Evolutionary conservation across 192 early-diverging fungal species (phyloP), one percentile per base, ranked within the genome.

Genomic region (Gryganskiella cystojenkinii): DNA sequence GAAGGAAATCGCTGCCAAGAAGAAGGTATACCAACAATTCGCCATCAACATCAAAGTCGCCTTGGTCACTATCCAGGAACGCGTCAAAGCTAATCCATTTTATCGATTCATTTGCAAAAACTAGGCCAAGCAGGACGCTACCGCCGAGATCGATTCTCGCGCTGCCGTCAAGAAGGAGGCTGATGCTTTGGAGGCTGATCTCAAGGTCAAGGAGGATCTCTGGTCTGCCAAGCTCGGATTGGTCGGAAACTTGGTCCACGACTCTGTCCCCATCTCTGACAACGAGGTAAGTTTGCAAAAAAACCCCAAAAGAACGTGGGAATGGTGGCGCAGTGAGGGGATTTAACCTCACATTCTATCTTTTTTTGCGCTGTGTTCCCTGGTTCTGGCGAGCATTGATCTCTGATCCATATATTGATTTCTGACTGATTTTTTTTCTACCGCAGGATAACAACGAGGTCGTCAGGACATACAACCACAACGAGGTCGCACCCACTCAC

Each of bases 181-280:
- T 81, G 88, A 72, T 44, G 81, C 81, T 22, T 69, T 92, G 43
- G 81, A 86, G n/a, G 85, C 86, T 52, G 83, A 86, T 55, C 91
- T 92, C 72, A 95, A 99, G 85, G 87, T 78, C 28, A 91, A 90
- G 73, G 93, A 96, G 67, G 82, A 72, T 42, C 56, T 63, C 1
- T 88, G 94, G 72, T 85, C 85, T 57, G 62, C 60, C n/a, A 92
- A 90, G 83, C 81, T 94, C 30, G 67, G 56, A 17, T 70, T 82
- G 25, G 84, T 99, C 55, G 98, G 98, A 64, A 99, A 99, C 90
- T 80, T 98, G 65, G 97, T 99, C 4, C 97, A 98, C 76, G 86
- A 93, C 62, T 92, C 91, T 31, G 96, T 98, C 19, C 89, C 93
- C 9, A 91, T 91, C 57, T 95, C 93, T 47, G 84, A 88, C 61